A percentile compares a stretch with the other conserved stretches of the same genome.
These are phyloP conservation scores for Theobroma cacao DNA, from an alignment of 345 rosid genomes.

Conservation along the genomic window DNA sequence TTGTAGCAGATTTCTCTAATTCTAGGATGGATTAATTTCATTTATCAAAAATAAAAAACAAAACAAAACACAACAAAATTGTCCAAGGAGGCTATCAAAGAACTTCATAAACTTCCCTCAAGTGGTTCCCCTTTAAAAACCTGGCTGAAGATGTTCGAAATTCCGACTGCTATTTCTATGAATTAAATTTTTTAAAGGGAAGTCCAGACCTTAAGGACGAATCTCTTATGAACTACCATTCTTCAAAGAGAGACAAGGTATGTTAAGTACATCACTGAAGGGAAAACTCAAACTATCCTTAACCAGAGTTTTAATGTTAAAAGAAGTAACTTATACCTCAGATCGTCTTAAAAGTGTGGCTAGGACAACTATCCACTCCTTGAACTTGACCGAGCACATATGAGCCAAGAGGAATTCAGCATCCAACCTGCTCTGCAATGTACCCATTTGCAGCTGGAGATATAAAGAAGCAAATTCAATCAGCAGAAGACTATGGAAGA, in stretches of 20 bases:
- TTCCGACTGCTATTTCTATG: neutral
- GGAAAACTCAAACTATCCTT: neutral
- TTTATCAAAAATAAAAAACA: neutral
- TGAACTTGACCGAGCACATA: conserved; percentile 98
- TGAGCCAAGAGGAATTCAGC: conserved; percentile 97
- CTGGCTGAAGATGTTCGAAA: neutral
- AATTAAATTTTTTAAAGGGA: neutral
- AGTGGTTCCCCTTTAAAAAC: too few species aligned
- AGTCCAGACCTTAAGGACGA: neutral
- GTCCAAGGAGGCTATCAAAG: neutral
- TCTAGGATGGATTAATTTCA: neutral
- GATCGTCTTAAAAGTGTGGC: conserved; percentile 89
- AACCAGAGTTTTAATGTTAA: neutral
- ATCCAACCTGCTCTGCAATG: conserved; percentile 86
- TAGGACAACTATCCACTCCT: conserved; percentile 97
- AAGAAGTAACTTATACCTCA: conserved; percentile 52
- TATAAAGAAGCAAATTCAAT: neutral
- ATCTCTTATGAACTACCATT: neutral
- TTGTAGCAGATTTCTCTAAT: neutral
- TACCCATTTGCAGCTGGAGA: conserved; percentile 89
- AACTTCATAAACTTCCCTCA: neutral
- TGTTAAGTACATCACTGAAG: neutral
- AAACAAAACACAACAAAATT: too few species aligned
- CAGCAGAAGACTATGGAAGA: neutral
- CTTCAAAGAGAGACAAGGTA: neutral